Evolutionary conservation across 176 grass and related monocot species (phyloP).

Genomic region (Oryza punctata): DNA sequence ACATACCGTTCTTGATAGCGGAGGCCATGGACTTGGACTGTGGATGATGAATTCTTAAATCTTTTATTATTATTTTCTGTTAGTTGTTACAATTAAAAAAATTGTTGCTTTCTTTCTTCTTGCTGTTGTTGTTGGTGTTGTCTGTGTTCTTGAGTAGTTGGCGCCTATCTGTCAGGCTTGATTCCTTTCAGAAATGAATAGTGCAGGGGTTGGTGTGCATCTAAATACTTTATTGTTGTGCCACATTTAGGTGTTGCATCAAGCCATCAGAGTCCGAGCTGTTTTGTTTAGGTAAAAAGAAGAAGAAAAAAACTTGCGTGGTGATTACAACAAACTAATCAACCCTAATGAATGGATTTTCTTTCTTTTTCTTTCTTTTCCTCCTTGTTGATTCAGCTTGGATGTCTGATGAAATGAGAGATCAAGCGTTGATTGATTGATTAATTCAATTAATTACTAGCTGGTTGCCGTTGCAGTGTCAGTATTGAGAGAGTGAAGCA

Average conservation of each 20-base stretch:
- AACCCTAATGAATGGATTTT: not conserved
- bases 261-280: not conserved
- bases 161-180: conserved; percentile 52
- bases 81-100: not conserved
- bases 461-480: not conserved
- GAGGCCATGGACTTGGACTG: not conserved
- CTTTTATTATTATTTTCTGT: not conserved
- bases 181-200: conserved; percentile 39
- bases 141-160: conserved; percentile 30
- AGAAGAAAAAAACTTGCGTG: not conserved
- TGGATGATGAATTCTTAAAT: not conserved
- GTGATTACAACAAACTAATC: not conserved
- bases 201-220: conserved; percentile 28
- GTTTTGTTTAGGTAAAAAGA: not conserved
- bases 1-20: conserved; percentile 3
- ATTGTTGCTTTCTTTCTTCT: not conserved
- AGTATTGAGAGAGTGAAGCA: not conserved
- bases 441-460: not conserved
- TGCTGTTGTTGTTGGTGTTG: not conserved
- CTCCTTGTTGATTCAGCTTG: not conserved
- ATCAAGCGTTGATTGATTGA: not conserved
- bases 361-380: not conserved
- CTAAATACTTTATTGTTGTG: conserved; percentile 36
- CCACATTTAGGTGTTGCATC: conserved; percentile 5
- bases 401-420: not conserved